Base-by-base conservation (phyloP, 2,329 filamentous ascomycete genomes). In the Pseudodiploospora longispora region DNA sequence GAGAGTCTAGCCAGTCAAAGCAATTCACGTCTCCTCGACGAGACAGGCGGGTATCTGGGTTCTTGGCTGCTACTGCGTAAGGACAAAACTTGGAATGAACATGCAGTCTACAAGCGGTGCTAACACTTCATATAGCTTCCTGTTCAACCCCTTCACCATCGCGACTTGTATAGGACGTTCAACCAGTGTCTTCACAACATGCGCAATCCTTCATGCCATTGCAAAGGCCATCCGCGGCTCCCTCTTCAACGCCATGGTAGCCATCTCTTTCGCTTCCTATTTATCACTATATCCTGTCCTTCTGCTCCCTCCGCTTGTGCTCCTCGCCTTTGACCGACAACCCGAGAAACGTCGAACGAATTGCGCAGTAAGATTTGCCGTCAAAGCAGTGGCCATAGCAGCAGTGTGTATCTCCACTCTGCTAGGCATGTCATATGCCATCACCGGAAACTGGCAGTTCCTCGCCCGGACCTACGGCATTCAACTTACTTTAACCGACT, bases 101-200 rank as follows among this genome's bases (percentile, higher is more conserved):
- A 8, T 5, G 7, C 10, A 32, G 12, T 34, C 32, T 34, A 34
- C 9, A 10, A 29, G 32, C 4, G 42, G 58, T 37, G 38, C 31
- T 40, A n/a, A 36, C 3, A 6, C n/a, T 30, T 7, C 30, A 10
- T 8, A 30, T 43, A 93, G 87, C 52, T 97, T 87, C 60, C 77
- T 98, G 3, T 91, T 97, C 68, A 97, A 94, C 61, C 93, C 93
- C 0, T 95, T 95, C 60, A 95, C 90, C 1, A 80, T 98, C 48
- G 81, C 89, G 37, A 90, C 89, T 12, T 97, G 91, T 62, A 76
- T 98, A 47, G 91, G 86, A 28, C 85, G 91, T 35, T 87, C 93
- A 1, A 96, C 91, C 0, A 87, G 81, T 50, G 82, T 91, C 46
- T 91, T 98, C 61, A 90, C 89, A 1, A 93, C 87, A 45, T 85